Evolutionary conservation across 306 rosid genomes (phyloP), one percentile per base, ranked within the genome.

Genomic region (Fagus sylvatica): DNA sequence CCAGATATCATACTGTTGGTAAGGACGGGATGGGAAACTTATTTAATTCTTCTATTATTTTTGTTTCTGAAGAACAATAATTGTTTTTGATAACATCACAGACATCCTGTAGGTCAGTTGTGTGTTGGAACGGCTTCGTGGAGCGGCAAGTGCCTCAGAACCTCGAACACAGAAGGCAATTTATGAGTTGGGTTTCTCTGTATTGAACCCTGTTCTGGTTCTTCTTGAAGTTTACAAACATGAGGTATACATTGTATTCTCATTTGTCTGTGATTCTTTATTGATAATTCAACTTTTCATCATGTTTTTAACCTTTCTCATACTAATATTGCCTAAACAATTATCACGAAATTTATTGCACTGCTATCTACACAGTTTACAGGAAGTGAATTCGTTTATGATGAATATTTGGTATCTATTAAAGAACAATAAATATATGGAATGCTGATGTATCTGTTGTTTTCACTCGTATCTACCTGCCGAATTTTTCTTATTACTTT

Each of bases 131-230:
- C 89, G 98, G 76, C 84, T 94, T 69, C 97, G 97, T 12, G 98
- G 98, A 79, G 97, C 93, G 72, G 93, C 94, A 56, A 86, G 91
- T 81, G 97, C 98, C 77, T 88, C 96, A 66, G 97, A 94, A 83
- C 97, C 98, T 79, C 89, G 92, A 72, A 88, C 92, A 43, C 98
- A 94, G 73, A 94, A 88, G 80, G 95, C 98, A 74, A 82, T 90
- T 51, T 90, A 90, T 89, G 95, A 90, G 80, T 75, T 94, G 76
- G 98, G 98, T 65, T 87, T 87, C 85, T 90, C 98, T 73, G 82
- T 88, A n/a, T 78, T 87, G 93, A 92, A 87, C 81, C 90, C 95
- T 69, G 53, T 83, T 60, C 79, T 92, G 68, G 85, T 86, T 75
- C 86, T 94, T 81, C 97, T 94, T 73, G 91, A 91, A 86, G 97